phyloP scores from a whole-genome alignment of 2,329 filamentous ascomycete species.

The Penicillium concentricum region DNA sequence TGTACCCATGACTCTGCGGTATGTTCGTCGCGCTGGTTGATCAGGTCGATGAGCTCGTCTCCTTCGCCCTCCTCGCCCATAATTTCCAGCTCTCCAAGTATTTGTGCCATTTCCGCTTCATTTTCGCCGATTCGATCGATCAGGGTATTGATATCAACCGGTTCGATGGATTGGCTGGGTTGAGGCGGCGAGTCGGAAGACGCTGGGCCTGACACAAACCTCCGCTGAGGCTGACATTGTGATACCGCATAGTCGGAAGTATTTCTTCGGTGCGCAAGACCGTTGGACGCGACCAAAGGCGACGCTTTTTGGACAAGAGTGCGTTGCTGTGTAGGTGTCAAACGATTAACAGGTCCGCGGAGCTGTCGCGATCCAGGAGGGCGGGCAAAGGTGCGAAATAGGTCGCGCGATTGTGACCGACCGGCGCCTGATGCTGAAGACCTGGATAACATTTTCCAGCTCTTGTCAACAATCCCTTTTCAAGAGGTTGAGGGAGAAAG shows the following conservation, averaged over 20 bases:
- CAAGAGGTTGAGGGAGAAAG: conserved; percentile 9
- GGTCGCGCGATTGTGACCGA: conserved; percentile 27
- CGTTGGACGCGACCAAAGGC: neutral
- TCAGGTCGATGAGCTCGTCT: conserved; percentile 26
- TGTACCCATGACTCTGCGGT: conserved; percentile 54
- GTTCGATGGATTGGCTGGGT: conserved; percentile 16
- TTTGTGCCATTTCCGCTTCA: conserved; percentile 34
- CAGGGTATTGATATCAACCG: conserved; percentile 35
- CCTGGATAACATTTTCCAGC: conserved; percentile 36
- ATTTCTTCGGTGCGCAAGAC: neutral
- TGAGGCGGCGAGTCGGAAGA: conserved; percentile 15
- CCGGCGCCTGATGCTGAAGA: conserved; percentile 30
- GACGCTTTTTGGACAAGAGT: conserved; percentile 10
- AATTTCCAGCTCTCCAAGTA: conserved; percentile 37
- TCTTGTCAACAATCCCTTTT: conserved; percentile 7
- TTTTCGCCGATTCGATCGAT: conserved; percentile 40
- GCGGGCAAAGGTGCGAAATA: conserved; percentile 25
- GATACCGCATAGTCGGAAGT: neutral
- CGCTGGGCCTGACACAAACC: conserved; percentile 25
- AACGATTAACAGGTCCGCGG: conserved; percentile 25
- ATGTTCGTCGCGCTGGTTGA: conserved; percentile 33
- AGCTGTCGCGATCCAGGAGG: conserved; percentile 25
- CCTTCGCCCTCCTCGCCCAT: conserved; percentile 31
- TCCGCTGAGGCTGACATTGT: conserved; percentile 16
- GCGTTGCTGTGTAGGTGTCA: conserved; percentile 18